phyloP scores from a whole-genome alignment of 2,329 filamentous ascomycete genomes.

The Colletotrichum sp. region DNA sequence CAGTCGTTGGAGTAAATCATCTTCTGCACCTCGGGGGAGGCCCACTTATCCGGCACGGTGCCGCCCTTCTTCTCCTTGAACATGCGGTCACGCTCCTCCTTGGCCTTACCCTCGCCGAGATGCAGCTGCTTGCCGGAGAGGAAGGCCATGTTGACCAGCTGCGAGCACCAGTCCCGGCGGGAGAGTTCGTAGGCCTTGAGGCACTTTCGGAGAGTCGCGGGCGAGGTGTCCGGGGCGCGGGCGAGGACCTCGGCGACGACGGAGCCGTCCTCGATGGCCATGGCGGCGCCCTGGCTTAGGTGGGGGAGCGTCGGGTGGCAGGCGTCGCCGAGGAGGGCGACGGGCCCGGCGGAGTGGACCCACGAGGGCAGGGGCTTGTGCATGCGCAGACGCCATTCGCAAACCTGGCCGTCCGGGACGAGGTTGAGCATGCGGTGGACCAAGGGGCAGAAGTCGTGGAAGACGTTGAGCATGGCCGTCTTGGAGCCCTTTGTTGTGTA shows the following conservation, averaged over 20 bases:
- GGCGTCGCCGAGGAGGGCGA: conserved; percentile 66
- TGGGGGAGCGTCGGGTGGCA: conserved; percentile 74
- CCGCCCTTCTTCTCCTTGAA: conserved; percentile 58
- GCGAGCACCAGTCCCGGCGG: conserved; percentile 59
- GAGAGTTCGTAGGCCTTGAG: conserved; percentile 61
- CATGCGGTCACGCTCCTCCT: conserved; percentile 62
- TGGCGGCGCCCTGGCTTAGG: conserved; percentile 70
- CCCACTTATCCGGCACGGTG: conserved; percentile 71
- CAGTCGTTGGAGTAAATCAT: conserved; percentile 71
- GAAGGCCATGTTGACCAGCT: conserved; percentile 59
- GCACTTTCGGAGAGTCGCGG: conserved; percentile 49
- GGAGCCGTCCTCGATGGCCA: conserved; percentile 71
- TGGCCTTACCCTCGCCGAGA: conserved; percentile 61
- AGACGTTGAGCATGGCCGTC: conserved; percentile 65
- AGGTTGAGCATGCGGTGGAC: conserved; percentile 64
- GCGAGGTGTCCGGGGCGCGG: conserved; percentile 38
- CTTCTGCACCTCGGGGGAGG: conserved; percentile 71
- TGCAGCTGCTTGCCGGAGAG: conserved; percentile 60
- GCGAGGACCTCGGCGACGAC: conserved; percentile 60
- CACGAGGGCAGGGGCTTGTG: conserved; percentile 63
- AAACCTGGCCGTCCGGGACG: conserved; percentile 66
- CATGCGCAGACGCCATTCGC: conserved; percentile 68
- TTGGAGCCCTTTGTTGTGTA: conserved; percentile 71
- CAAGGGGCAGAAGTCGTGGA: conserved; percentile 63
- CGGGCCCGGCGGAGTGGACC: conserved; percentile 53